A percentile compares a stretch with the other conserved stretches of the same genome.
Conservation (phyloP, 129 eudicot genomes). For the Tagetes patula region DNA sequence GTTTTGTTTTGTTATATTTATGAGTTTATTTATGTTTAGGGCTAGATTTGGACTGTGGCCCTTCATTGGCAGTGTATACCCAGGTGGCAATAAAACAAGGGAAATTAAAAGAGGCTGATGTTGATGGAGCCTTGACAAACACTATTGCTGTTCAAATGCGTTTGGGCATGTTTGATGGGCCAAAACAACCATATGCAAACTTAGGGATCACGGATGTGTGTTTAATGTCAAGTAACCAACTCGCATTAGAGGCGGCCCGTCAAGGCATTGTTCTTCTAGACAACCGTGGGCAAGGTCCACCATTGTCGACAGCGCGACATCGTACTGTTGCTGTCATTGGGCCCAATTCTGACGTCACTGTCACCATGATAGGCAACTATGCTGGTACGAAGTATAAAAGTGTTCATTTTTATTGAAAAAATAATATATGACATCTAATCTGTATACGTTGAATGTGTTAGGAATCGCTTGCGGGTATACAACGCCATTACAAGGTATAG, state of each 20-base stretch:
- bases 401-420: not conserved
- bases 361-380: constrained; percentile 92
- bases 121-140: constrained; percentile 65
- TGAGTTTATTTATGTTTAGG: constrained; percentile 35
- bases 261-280: constrained; percentile 83
- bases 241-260: constrained; percentile 93
- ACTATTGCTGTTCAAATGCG: constrained; percentile 80
- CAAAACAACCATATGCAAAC: constrained; percentile 62
- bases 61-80: constrained; percentile 69
- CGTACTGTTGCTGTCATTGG: constrained; percentile 82
- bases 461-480: constrained; percentile 86
- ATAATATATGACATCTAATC: not conserved
- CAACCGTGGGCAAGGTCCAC: constrained; percentile 59
- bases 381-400: constrained; percentile 52
- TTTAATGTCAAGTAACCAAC: constrained; percentile 59
- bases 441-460: constrained; percentile 18
- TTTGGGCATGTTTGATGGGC: constrained; percentile 91
- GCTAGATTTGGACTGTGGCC: constrained; percentile 98
- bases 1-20: not conserved
- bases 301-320: constrained; percentile 55
- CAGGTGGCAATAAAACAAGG: constrained; percentile 69
- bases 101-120: constrained; percentile 56
- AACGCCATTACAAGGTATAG: constrained; percentile 77
- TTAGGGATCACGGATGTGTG: constrained; percentile 82
- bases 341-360: constrained; percentile 88